Percentiles rank a stretch among this genome's conserved stretches.
Conservation (phyloP, 768 basidiomycete genomes). For the Lactarius vividus region DNA sequence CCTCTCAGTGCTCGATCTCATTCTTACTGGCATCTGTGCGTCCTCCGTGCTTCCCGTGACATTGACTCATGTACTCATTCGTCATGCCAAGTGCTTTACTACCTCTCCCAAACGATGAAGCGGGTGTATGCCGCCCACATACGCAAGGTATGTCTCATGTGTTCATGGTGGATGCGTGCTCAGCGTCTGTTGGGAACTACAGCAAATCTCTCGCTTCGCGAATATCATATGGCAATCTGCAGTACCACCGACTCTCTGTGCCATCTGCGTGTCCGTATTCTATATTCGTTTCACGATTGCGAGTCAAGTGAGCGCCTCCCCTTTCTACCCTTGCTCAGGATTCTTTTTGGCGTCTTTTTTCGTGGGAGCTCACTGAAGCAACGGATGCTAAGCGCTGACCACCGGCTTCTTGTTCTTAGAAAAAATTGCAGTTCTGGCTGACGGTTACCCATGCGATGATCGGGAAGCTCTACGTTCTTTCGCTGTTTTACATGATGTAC, state of each 20-base stretch:
- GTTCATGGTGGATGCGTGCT: not conserved
- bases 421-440: not conserved
- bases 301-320: not conserved
- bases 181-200: not conserved
- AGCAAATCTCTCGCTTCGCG: conserved; percentile 10
- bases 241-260: conserved; percentile 14
- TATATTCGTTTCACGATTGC: not conserved
- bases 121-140: not conserved
- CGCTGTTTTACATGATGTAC: conserved; percentile 14
- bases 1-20: not conserved
- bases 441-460: not conserved
- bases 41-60: not conserved
- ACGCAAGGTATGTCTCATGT: conserved; percentile 10
- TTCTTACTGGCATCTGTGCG: not conserved
- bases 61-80: not conserved
- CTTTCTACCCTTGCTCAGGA: not conserved
- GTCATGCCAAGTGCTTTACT: not conserved
- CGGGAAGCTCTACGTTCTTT: conserved; percentile 23
- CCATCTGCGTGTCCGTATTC: not conserved
- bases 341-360: not conserved
- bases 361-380: not conserved
- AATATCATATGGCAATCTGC: conserved; percentile 14
- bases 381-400: not conserved
- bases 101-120: not conserved
- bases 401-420: not conserved